Conservation (phyloP, 495 filamentous ascomycete species). For the Cairneyella variabilis region DNA sequence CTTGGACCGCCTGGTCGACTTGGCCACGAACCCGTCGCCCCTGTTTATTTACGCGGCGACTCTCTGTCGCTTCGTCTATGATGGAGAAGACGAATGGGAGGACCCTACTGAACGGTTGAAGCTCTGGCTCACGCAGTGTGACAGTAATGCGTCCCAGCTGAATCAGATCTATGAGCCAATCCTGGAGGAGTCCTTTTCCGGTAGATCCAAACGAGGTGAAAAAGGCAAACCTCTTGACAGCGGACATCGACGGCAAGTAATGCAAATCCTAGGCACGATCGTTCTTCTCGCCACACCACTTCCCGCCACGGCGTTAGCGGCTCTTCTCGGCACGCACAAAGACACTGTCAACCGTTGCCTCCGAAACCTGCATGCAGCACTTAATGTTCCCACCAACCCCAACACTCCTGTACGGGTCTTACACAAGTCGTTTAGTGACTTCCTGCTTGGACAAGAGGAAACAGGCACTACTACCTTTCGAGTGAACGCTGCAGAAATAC, state of each 20-base stretch:
- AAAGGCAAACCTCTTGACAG: background rate
- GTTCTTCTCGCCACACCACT: slow-evolving; percentile 25
- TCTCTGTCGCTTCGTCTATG: slow-evolving; percentile 31
- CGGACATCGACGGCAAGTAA: slow-evolving; percentile 26
- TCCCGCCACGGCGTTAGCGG: background rate
- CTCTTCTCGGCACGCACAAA: background rate
- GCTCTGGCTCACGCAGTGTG: slow-evolving; percentile 27
- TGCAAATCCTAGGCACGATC: slow-evolving; percentile 30
- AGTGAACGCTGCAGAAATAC: slow-evolving; percentile 33
- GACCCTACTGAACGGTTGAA: slow-evolving; percentile 17
- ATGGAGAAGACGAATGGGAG: slow-evolving; percentile 9
- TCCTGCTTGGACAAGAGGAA: slow-evolving; percentile 35
- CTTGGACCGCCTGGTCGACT: background rate
- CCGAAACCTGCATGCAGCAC: slow-evolving; percentile 19
- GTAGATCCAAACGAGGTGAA: background rate
- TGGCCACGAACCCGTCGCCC: slow-evolving; percentile 34
- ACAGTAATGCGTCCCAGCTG: slow-evolving; percentile 25
- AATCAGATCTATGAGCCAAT: slow-evolving; percentile 33
- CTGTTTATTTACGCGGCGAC: slow-evolving; percentile 43
- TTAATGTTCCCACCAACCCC: slow-evolving; percentile 17
- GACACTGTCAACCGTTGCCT: background rate
- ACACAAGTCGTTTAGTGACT: slow-evolving; percentile 50
- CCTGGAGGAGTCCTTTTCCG: slow-evolving; percentile 25
- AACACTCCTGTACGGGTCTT: slow-evolving; percentile 23
- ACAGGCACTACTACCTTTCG: slow-evolving; percentile 32